Evolutionary conservation across 306 rosid genomes (phyloP), one percentile per base, ranked within the genome.

Genomic region (Vigna hirtella): DNA sequence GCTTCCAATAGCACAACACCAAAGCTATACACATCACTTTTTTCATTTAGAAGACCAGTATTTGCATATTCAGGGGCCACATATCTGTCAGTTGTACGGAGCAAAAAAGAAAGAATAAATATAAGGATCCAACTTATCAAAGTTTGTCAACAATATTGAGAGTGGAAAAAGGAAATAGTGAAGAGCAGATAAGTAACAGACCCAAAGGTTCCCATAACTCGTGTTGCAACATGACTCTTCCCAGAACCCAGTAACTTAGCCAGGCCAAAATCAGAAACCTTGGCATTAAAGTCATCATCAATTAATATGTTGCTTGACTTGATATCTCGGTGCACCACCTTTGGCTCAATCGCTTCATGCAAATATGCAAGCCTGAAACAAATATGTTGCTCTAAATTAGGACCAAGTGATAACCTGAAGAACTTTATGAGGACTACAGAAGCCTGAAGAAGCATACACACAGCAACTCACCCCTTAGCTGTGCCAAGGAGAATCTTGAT

Each of bases 151-250:
- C 70, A 55, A n/a, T 1, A 17, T 73, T 65, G 8, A 2, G 52
- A 17, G 13, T 15, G 49, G 85, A 59, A 48, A 43, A 36, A 20
- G 36, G 22, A 5, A 52, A 73, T 62, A 48, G 6, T 10, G 53
- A 66, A 66, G 53, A 42, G 17, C 49, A 32, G 7, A 72, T 12
- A 30, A 70, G n/a, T 80, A 30, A 85, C 91, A 72, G 61, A 92
- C 97, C 97, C 97, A 58, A 92, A 92, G 53, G 95, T 90, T 76
- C 97, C 97, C 97, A 92, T 92, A 47, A 92, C 97, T 61, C 97
- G 89, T 5, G 95, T 92, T 34, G 93, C 85, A 36, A 88, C 94
- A 17, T 90, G 86, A 79, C 93, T 90, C 82, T 76, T 88, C 68
- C 94, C 97, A 30, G 95, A 82, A 78, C 94, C 95, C 66, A 92